phyloP scores from a whole-genome alignment of 2,329 filamentous ascomycete species.

The Colletotrichum paranaense region DNA sequence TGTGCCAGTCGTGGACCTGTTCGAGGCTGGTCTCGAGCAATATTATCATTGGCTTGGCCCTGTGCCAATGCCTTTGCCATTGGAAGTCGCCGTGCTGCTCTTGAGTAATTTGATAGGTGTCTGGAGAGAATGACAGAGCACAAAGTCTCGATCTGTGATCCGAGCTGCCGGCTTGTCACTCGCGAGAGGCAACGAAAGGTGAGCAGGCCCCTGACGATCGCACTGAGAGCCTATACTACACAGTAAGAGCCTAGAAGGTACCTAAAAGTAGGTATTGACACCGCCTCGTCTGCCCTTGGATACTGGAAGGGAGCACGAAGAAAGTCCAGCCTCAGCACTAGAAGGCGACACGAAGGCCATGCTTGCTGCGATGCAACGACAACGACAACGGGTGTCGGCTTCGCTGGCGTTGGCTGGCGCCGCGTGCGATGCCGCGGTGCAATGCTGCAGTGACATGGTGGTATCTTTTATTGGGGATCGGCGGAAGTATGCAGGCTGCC shows the following conservation, averaged over 20 bases:
- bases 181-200: neutral
- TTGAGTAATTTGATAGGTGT: neutral
- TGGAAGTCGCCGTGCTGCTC: neutral
- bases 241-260: too few relatives aligned
- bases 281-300: neutral
- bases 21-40: conserved; percentile 27
- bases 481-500: conserved; percentile 11
- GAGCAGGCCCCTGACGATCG: conserved; percentile 9
- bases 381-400: conserved; percentile 26
- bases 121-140: too few relatives aligned
- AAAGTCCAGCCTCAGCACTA: conserved; percentile 3
- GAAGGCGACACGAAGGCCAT: conserved; percentile 13
- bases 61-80: conserved; percentile 17
- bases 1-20: neutral
- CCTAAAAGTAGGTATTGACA: neutral
- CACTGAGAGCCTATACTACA: neutral
- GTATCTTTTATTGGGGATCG: conserved; percentile 19
- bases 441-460: conserved; percentile 6
- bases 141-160: neutral
- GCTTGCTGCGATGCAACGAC: conserved; percentile 24
- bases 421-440: neutral
- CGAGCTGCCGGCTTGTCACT: neutral
- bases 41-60: conserved; percentile 28
- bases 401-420: conserved; percentile 3
- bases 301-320: neutral